These are phyloP conservation scores for Pyracantha coccinea DNA, from an alignment of 331 rosid species.

Conservation along the genomic window DNA sequence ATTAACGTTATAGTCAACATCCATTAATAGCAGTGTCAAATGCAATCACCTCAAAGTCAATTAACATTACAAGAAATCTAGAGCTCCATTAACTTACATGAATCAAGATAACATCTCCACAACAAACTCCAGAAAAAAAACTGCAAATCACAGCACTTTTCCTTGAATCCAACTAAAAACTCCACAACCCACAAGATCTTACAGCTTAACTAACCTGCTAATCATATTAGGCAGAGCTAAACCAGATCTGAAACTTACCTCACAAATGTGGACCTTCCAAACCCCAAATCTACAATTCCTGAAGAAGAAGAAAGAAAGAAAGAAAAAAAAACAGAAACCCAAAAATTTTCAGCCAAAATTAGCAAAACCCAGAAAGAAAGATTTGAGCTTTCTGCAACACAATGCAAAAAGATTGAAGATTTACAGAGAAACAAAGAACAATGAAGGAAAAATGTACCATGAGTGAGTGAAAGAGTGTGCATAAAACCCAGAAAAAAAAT, in stretches of 20 bases:
- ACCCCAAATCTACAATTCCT: constrained; percentile 59
- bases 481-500: constrained; percentile 16
- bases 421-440: constrained; percentile 6
- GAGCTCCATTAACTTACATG: background rate
- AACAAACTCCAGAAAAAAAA: background rate
- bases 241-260: constrained; percentile 79
- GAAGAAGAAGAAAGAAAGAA: too few relatives aligned
- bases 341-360: constrained; percentile 20
- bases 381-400: background rate
- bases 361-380: background rate
- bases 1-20: background rate
- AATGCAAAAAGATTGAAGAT: constrained; percentile 7
- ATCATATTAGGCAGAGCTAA: background rate
- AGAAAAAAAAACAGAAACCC: constrained; percentile 21
- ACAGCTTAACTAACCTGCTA: background rate
- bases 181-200: constrained; percentile 45
- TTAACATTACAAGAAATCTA: background rate
- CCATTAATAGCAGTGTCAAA: background rate
- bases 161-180: constrained; percentile 11
- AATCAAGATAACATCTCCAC: background rate
- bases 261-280: constrained; percentile 41
- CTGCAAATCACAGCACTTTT: background rate
- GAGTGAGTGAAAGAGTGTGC: constrained; percentile 14
- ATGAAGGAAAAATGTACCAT: constrained; percentile 10
- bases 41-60: background rate